A percentile compares a stretch with the other conserved stretches of the same genome.
These are phyloP conservation scores for Kazachstania africana DNA, from an alignment of 805 yeast species.

Conservation along the genomic window DNA sequence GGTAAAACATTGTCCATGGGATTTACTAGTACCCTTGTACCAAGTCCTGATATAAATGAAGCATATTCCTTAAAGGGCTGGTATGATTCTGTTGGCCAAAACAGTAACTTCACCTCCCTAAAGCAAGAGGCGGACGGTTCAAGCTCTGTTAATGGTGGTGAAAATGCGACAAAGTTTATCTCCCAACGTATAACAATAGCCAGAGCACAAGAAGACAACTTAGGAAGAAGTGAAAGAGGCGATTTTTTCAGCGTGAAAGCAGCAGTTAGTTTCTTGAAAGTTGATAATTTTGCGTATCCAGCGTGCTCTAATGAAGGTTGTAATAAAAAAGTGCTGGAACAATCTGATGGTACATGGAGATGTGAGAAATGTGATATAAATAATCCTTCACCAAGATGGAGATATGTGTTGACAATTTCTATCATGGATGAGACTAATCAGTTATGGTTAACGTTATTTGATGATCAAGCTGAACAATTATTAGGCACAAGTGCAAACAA, in stretches of 20 bases:
- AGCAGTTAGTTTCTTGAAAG: constrained; percentile 54
- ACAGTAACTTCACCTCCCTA: constrained; percentile 48
- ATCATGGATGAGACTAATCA: constrained; percentile 76
- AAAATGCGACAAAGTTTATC: constrained; percentile 31
- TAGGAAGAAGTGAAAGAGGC: constrained; percentile 67
- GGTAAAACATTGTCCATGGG: constrained; percentile 78
- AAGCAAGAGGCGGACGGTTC: constrained; percentile 41
- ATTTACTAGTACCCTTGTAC: constrained; percentile 59
- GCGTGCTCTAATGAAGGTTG: constrained; percentile 74
- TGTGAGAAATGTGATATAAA: constrained; percentile 83
- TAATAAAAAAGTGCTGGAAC: constrained; percentile 72
- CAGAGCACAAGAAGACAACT: constrained; percentile 51
- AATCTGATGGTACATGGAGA: constrained; percentile 69
- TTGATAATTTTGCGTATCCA: constrained; percentile 77
- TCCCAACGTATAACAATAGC: constrained; percentile 53
- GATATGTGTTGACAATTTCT: constrained; percentile 68
- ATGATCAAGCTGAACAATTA: constrained; percentile 64
- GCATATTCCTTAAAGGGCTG: constrained; percentile 87
- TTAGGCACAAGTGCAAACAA: constrained; percentile 55
- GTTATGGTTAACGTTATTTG: constrained; percentile 78
- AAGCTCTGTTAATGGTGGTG: constrained; percentile 19
- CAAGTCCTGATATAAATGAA: constrained; percentile 83
- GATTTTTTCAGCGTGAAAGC: constrained; percentile 74
- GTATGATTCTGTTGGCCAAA: constrained; percentile 74
- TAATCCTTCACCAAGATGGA: constrained; percentile 57